Percentiles rank a stretch among this genome's conserved stretches.
phyloP scores from a whole-genome alignment of 164 flowering plant species.

The Vitis vinifera region ASM3070453v1 NC_081811.1:7885001-7885500 shows the following conservation, averaged over 20 bases:
- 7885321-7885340: neutral
- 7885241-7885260: conserved; percentile 1
- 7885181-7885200: too few relatives aligned
- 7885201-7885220: too few relatives aligned
- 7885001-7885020: too few relatives aligned
- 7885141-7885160: too few relatives aligned
- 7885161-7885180: too few relatives aligned
- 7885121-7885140: too few relatives aligned
- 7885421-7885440: conserved; percentile 59
- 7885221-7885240: neutral
- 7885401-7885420: conserved; percentile 60
- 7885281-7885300: neutral
- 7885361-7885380: conserved; percentile 99
- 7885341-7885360: conserved; percentile 88
- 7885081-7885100: too few relatives aligned
- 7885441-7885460: conserved; percentile 41
- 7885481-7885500: neutral
- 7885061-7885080: too few relatives aligned
- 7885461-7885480: neutral
- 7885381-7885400: conserved; percentile 70
- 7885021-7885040: too few relatives aligned
- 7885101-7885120: too few relatives aligned
- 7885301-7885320: neutral
- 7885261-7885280: neutral
- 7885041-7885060: too few relatives aligned